phyloP scores from a whole-genome alignment of 1,284 basidiomycete species.

The Meripilus lineatus region DNA sequence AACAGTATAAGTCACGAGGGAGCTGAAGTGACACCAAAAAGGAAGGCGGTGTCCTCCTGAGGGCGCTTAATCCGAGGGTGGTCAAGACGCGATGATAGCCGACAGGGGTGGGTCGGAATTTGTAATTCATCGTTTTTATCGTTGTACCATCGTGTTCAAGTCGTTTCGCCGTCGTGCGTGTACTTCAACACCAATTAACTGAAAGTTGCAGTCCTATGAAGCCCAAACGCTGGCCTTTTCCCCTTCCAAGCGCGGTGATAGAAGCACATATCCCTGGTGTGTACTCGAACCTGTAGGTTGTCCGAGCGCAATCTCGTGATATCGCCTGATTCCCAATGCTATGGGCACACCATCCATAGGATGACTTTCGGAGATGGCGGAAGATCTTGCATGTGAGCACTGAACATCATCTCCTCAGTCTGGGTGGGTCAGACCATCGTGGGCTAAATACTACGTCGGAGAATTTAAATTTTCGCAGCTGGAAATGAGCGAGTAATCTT shows the following conservation, averaged over 20 bases:
- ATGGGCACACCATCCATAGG: constrained; percentile 12
- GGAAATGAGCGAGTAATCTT: constrained; percentile 4
- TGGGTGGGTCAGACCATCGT: neutral
- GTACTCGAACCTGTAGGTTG: constrained; percentile 23
- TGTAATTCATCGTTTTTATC: no score
- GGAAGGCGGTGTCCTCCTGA: no score
- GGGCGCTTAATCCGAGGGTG: no score
- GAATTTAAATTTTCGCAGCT: constrained; percentile 1
- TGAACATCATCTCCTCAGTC: no score
- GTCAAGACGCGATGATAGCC: no score
- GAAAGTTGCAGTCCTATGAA: constrained; percentile 49
- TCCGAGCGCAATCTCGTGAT: neutral
- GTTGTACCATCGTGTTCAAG: no score
- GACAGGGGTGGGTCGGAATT: no score
- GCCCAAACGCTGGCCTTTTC: constrained; percentile 27
- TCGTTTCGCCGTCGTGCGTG: no score
- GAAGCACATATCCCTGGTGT: constrained; percentile 20
- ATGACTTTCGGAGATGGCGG: constrained; percentile 31
- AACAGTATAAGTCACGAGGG: no score
- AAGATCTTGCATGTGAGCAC: constrained; percentile 27
- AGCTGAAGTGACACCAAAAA: no score
- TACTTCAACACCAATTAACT: no score
- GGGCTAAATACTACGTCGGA: neutral
- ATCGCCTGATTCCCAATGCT: no score
- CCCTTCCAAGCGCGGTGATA: constrained; percentile 15